Evolutionary conservation across 2,329 filamentous ascomycete species (phyloP), one percentile per base, ranked within the genome.

Genomic region (Penicillium hordei): DNA sequence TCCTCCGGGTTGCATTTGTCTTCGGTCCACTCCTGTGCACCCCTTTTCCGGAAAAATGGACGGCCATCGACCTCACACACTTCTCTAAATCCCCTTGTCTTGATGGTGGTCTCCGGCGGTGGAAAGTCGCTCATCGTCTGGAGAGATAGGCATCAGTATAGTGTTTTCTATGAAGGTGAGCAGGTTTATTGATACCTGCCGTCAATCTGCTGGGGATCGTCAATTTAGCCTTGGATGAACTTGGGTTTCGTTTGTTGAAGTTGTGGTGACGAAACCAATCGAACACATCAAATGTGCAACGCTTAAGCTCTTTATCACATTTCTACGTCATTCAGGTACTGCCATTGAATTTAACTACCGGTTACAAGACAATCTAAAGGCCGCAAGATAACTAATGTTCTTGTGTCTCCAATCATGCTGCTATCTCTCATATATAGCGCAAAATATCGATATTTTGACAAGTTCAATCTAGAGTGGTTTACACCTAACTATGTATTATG

Each of bases 21-120:
- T 46, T 66, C 61, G 17, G 19, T 60, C 65, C 66, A 68, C 45
- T 62, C 27, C 25, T 61, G 43, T 17, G 59, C 56, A 31, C 64
- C 66, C 29, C 39, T 61, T 42, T 39, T 57, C 12, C 60, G 52
- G n/a, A 36, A 57, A 44, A 64, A 68, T n/a, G 36, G 46, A 5
- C 40, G 60, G 12, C 58, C 61, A 17, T 68, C 59, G 25, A 64
- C 57, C 25, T 64, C 58, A 39, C 63, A 66, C 3, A 63, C 48
- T 49, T 68, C 59, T 23, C 61, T 56, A 19, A 66, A 57, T 33
- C 65, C 65, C 33, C 61, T 45, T 25, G 50, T 56, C 48, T 55
- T 58, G 43, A 59, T 53, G 1, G 54, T 40, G 4, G 53, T 60
- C 0, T 27, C 49, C 13, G 57, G 21, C 2, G 54, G 33, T 27